These are phyloP conservation scores for Delonix regia DNA, from an alignment of 306 rosid genomes.

Conservation along the genomic window DNA sequence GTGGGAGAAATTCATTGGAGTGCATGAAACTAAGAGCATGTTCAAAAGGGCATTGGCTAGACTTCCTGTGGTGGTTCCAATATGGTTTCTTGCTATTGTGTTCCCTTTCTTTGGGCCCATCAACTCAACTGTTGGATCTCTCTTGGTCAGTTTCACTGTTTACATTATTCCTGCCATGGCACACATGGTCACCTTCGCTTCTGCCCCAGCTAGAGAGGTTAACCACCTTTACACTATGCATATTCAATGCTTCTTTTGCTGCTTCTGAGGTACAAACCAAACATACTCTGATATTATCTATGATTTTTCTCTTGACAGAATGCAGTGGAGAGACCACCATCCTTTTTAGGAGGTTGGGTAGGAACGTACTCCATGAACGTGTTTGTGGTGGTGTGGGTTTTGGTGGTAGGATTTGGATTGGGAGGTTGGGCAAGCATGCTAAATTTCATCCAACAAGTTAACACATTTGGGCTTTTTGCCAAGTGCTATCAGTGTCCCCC, in stretches of 20 bases:
- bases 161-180: slow-evolving; percentile 77
- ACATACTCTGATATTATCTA: background rate
- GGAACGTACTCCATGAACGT: slow-evolving; percentile 57
- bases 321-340: slow-evolving; percentile 76
- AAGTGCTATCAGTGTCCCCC: slow-evolving; percentile 76
- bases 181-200: slow-evolving; percentile 73
- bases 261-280: background rate
- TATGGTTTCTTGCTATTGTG: slow-evolving; percentile 73
- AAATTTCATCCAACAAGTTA: slow-evolving; percentile 59
- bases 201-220: slow-evolving; percentile 71
- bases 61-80: slow-evolving; percentile 78
- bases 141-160: slow-evolving; percentile 80
- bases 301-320: slow-evolving; percentile 48
- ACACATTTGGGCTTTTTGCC: slow-evolving; percentile 67
- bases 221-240: background rate
- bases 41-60: slow-evolving; percentile 67
- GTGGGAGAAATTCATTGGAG: slow-evolving; percentile 68
- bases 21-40: slow-evolving; percentile 68
- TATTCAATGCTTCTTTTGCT: background rate
- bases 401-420: slow-evolving; percentile 74
- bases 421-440: slow-evolving; percentile 87
- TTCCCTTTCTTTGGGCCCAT: slow-evolving; percentile 83
- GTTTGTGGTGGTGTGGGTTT: slow-evolving; percentile 78
- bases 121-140: slow-evolving; percentile 76
- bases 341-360: slow-evolving; percentile 65